Evolutionary conservation across 805 yeast species (phyloP).

Genomic region (Brettanomyces anomalus): DNA sequence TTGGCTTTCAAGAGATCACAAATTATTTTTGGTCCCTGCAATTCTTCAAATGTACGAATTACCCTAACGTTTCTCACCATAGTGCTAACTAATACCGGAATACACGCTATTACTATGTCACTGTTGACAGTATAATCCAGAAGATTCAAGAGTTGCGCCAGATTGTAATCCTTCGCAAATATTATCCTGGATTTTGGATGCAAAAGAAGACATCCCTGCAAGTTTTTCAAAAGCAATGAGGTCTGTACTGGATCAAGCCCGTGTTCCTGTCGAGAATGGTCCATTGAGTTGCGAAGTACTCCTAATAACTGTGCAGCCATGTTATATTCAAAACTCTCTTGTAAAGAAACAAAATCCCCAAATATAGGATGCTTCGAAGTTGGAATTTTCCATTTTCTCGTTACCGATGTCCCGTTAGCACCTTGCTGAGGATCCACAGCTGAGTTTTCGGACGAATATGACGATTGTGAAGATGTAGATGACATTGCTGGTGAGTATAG

Average conservation of each 20-base stretch:
- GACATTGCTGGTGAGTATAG: background rate
- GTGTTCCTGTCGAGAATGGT: too few species aligned
- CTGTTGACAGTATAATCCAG: constrained; percentile 13
- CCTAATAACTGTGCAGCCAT: constrained; percentile 24
- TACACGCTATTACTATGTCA: constrained; percentile 28
- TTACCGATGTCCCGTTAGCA: background rate
- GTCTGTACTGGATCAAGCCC: too few species aligned
- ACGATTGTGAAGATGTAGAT: background rate
- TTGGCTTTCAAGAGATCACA: constrained; percentile 33
- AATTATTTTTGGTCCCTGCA: constrained; percentile 45
- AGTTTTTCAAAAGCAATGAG: constrained; percentile 25
- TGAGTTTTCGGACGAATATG: background rate
- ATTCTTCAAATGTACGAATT: constrained; percentile 48
- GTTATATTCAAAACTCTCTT: constrained; percentile 46
- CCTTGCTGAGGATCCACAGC: background rate
- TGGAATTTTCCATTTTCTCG: constrained; percentile 23
- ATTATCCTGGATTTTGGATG: constrained; percentile 47
- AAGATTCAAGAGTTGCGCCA: constrained; percentile 25
- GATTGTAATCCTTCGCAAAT: constrained; percentile 34
- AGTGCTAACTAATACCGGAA: constrained; percentile 49
- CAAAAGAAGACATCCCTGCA: constrained; percentile 53
- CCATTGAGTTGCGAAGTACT: background rate
- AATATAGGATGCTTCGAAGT: constrained; percentile 17
- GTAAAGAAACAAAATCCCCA: constrained; percentile 36
- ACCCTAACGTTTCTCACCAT: constrained; percentile 49